Evolutionary conservation across 2,329 filamentous ascomycete species (phyloP).

Genomic region (Aureobasidium namibiae): DNA sequence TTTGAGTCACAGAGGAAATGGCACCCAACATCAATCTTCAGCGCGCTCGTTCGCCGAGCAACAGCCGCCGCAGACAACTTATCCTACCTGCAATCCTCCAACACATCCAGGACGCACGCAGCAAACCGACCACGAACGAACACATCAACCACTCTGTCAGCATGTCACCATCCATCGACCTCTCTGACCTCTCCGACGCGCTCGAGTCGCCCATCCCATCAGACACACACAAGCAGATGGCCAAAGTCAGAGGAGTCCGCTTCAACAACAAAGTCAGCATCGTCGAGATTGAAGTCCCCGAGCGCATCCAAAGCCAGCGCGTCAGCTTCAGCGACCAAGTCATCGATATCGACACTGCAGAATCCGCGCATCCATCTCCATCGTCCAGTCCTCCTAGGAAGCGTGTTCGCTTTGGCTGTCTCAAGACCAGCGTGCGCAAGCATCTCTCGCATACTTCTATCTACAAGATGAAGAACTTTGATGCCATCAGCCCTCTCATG

Average conservation of each 20-base stretch:
- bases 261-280: conserved; percentile 9
- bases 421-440: background rate
- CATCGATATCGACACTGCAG: conserved; percentile 10
- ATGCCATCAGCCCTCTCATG: conserved; percentile 1
- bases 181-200: background rate
- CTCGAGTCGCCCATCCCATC: background rate
- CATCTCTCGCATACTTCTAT: conserved; percentile 5
- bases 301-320: background rate
- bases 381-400: background rate
- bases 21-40: background rate
- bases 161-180: background rate
- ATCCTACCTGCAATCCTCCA: conserved; percentile 3
- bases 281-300: background rate
- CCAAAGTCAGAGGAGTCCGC: conserved; percentile 1
- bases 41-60: background rate
- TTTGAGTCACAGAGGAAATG: background rate
- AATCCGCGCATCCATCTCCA: background rate
- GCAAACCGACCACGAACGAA: background rate
- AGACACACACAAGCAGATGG: background rate
- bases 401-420: conserved; percentile 11
- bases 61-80: background rate
- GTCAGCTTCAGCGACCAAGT: conserved; percentile 10
- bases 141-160: background rate
- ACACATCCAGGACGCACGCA: background rate
- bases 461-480: conserved; percentile 12